Evolutionary conservation across 106 monocot species (phyloP), one percentile per base, ranked within the genome.

Genomic region (Alisma plantagoaquatica): DNA sequence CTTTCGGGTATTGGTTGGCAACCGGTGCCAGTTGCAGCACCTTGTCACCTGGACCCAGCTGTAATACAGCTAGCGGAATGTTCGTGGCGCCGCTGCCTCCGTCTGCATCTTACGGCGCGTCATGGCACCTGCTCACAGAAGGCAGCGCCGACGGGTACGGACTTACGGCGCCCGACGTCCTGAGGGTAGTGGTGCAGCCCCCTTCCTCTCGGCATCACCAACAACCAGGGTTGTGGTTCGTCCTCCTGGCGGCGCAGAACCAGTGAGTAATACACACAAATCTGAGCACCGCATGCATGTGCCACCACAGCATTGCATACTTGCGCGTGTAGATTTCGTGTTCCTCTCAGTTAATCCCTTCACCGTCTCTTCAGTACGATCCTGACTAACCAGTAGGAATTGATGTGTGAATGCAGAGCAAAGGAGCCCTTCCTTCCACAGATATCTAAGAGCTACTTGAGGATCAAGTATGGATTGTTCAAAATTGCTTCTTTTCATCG

Each of bases 361-460:
- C n/a, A n/a, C n/a, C n/a, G n/a, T n/a, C n/a, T n/a, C n/a, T n/a
- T n/a, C n/a, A n/a, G n/a, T n/a, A n/a, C n/a, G n/a, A n/a, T n/a
- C n/a, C n/a, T n/a, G n/a, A n/a, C n/a, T n/a, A n/a, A n/a, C n/a
- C n/a, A n/a, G n/a, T n/a, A n/a, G n/a, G n/a, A 25, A 7, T 47
- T 12, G 17, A 30, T 56, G 2, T 59, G 29, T 49, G 29, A 60
- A 56, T 68, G 72, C 65, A 86, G 85, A 64, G 65, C 38, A 38
- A 77, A 55, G 33, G 80, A 76, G 48, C 76, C 76, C 23, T 80
- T 63, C 59, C 61, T 86, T 70, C 80, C 85, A 33, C 80, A 86
- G 67, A 76, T 86, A 55, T 72, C 76, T 5, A 86, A 74, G 67
- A 73, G 73, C 73, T 80, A 71, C 79, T 59, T 86, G 55, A 76